Evolutionary conservation across 352 stramenopile genomes (phyloP), one percentile per base, ranked within the genome.

Genomic region (Phytophthora constricta): DNA sequence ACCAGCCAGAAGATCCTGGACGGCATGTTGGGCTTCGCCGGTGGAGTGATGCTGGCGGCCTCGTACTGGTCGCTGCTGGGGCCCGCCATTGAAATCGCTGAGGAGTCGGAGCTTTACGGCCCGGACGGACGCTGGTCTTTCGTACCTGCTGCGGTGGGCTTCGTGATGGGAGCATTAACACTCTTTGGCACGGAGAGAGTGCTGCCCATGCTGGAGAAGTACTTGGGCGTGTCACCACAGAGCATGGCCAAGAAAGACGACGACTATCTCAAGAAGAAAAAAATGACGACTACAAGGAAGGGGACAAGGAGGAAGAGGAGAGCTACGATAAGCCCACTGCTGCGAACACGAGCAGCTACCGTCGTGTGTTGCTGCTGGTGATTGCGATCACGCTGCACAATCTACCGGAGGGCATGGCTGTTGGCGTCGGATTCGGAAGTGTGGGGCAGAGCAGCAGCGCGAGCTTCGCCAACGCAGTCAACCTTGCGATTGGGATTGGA

Each of bases 301-400:
- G 53, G 10, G 16, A 48, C 9, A 33, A 47, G 26, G 10, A 67
- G 37, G 8, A 49, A 13, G 8, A 60, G 3, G 43, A 76, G 8
- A 68, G 28, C 41, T 47, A 72, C 10, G 53, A 67, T 9, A 67
- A 74, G 9, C 58, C 66, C 23, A 69, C 61, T 2, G 43, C 47
- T 2, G 46, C 48, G 27, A 77, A 53, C 27, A 77, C 60, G 3
- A 76, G 54, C 47, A 92, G 86, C 62, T 96, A 80, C 61, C 86
- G 89, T 9, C 85, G 89, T 8, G 84, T 97, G 7, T 39, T 96
- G 28, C 64, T 97, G 41, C 68, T 97, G 10, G 90, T 97, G 43
- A 93, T 97, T 48, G 90, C 90, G 31, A 95, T 97, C 47, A 97
- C 91, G 34, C 66, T 97, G 43, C 91, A 97, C 72, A 97, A 97